phyloP scores from a whole-genome alignment of 257 asterid genomes.

The Echites panduratus region DNA sequence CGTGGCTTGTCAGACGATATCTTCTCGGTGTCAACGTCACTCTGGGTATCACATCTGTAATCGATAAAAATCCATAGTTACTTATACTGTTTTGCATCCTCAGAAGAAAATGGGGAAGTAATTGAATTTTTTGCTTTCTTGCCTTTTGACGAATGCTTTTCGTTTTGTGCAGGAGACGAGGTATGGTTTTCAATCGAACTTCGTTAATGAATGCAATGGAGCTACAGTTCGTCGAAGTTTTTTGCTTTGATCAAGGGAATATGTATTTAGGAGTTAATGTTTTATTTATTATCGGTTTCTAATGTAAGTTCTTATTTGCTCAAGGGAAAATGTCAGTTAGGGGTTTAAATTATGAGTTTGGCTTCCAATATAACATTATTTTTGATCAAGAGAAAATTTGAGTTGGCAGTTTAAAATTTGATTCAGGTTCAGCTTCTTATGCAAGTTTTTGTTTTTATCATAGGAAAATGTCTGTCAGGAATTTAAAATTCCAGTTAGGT shows the following conservation, averaged over 20 bases:
- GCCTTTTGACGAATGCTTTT: slow-evolving; percentile 1
- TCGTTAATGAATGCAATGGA: neutral
- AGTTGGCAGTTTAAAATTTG: neutral
- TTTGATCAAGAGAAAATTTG: neutral
- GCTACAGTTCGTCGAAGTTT: neutral
- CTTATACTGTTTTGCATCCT: neutral
- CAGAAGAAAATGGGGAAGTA: neutral
- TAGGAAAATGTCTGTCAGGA: neutral
- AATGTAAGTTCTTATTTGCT: neutral
- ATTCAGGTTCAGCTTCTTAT: neutral
- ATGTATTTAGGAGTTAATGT: neutral
- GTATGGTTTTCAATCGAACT: slow-evolving; percentile 33
- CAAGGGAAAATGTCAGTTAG: neutral
- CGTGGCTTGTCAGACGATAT: slow-evolving; percentile 81
- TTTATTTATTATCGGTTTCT: neutral
- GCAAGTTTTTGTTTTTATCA: neutral
- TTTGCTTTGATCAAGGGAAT: neutral
- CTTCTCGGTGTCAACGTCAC: slow-evolving; percentile 81
- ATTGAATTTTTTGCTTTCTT: neutral
- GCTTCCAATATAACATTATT: neutral
- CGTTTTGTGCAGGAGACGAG: slow-evolving; percentile 76
- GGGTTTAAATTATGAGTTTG: neutral
- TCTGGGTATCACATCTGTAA: slow-evolving; percentile 45
- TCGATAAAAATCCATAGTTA: neutral
- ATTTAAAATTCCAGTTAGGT: neutral